These are phyloP conservation scores for Copromyces sp. DNA, from an alignment of 495 filamentous ascomycete species.

Conservation along the genomic window DNA sequence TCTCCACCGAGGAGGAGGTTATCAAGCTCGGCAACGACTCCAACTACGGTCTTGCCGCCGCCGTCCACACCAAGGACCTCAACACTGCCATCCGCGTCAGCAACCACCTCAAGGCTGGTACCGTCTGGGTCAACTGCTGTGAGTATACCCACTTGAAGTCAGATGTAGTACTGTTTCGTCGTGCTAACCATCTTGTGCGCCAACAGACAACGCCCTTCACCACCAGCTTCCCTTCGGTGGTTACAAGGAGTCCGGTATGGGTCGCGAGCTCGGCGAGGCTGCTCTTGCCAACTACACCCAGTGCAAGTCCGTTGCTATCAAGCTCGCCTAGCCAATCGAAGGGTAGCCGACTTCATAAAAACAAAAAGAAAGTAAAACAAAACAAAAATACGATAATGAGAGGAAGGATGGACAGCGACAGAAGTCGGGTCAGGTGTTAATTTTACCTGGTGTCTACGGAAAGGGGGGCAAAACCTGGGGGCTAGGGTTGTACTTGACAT, in stretches of 20 bases:
- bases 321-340: constrained; percentile 1
- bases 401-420: not conserved
- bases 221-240: constrained; percentile 76
- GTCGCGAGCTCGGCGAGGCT: constrained; percentile 88
- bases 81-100: constrained; percentile 86
- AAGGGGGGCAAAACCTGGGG: not conserved
- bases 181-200: not conserved
- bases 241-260: constrained; percentile 88
- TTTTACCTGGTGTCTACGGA: not conserved
- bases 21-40: constrained; percentile 74
- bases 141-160: constrained; percentile 21
- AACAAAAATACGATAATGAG: not conserved
- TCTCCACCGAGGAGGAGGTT: constrained; percentile 78
- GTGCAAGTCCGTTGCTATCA: constrained; percentile 48
- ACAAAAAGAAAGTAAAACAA: not conserved
- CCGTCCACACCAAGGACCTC: constrained; percentile 85
- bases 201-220: constrained; percentile 61
- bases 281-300: constrained; percentile 91
- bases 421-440: not conserved
- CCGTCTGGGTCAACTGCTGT: constrained; percentile 86
- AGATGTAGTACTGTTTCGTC: not conserved
- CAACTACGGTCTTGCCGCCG: constrained; percentile 80
- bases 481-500: not conserved
- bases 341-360: not conserved
- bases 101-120: constrained; percentile 75